Evolutionary conservation across 345 rosid species (phyloP).

Genomic region (Erodium maritimum): DNA sequence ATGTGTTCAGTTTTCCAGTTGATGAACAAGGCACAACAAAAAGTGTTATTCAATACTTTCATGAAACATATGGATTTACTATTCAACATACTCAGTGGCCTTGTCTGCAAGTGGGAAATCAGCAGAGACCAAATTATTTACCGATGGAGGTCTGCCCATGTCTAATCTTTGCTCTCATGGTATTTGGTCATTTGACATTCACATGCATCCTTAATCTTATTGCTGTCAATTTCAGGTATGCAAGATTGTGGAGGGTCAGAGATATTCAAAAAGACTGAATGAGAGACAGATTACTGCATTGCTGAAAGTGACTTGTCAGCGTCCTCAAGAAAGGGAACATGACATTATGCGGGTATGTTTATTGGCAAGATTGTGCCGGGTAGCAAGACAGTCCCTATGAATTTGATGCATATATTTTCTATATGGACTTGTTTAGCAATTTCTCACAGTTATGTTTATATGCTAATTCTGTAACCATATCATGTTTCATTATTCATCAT

Average conservation of each 20-base stretch:
- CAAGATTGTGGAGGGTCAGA: slow-evolving; percentile 88
- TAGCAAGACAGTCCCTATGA: no score
- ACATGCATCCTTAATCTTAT: neutral
- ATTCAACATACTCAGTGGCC: slow-evolving; percentile 78
- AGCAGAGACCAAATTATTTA: slow-evolving; percentile 78
- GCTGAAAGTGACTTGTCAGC: slow-evolving; percentile 83
- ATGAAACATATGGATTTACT: slow-evolving; percentile 59
- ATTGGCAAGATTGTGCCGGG: no score
- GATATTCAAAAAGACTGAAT: slow-evolving; percentile 81
- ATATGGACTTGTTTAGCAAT: no score
- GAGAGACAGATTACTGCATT: slow-evolving; percentile 81
- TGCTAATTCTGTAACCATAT: no score
- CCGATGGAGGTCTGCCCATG: slow-evolving; percentile 69
- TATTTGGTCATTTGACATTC: neutral
- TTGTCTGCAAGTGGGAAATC: slow-evolving; percentile 90
- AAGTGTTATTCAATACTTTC: slow-evolving; percentile 77
- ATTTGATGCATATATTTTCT: no score
- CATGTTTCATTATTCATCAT: no score
- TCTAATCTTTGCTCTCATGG: neutral
- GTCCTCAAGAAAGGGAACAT: slow-evolving; percentile 60
- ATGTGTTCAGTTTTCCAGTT: slow-evolving; percentile 55
- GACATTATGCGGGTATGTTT: slow-evolving; percentile 54
- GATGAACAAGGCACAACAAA: slow-evolving; percentile 84
- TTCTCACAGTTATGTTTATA: no score
- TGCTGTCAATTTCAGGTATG: slow-evolving; percentile 43